phyloP scores from a whole-genome alignment of 768 basidiomycete species.

The Lentinula aciculospora region DNA sequence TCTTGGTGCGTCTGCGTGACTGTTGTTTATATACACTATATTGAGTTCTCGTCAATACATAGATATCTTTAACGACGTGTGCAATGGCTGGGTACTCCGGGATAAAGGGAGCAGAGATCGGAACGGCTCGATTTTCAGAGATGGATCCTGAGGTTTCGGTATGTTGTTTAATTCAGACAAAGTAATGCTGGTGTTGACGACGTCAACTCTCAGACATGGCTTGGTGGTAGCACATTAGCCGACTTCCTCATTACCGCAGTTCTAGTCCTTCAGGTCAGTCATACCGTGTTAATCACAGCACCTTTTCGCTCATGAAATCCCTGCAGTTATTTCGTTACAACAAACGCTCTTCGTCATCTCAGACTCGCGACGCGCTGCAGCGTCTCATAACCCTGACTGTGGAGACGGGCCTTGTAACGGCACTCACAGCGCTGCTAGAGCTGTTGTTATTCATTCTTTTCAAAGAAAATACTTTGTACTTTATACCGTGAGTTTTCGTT shows the following conservation, averaged over 20 bases:
- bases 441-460: constrained; percentile 6
- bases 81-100: not conserved
- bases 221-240: not conserved
- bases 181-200: too few relatives aligned
- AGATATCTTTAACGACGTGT: not conserved
- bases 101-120: not conserved
- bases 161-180: not conserved
- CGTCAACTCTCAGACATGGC: not conserved
- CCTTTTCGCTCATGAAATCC: not conserved
- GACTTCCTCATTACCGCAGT: not conserved
- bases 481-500: constrained; percentile 6
- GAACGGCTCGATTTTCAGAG: not conserved
- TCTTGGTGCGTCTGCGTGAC: not conserved
- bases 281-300: not conserved
- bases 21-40: not conserved
- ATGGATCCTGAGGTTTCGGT: not conserved
- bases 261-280: not conserved
- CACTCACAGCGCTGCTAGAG: constrained; percentile 4
- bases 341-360: not conserved
- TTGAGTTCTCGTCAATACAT: not conserved
- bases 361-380: not conserved
- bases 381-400: constrained; percentile 5
- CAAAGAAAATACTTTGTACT: constrained; percentile 1
- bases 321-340: not conserved
- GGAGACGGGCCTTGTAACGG: constrained; percentile 10